Evolutionary conservation across 108 stramenopile species (phyloP).

Genomic region (Hondaea fermentalgiana): DNA sequence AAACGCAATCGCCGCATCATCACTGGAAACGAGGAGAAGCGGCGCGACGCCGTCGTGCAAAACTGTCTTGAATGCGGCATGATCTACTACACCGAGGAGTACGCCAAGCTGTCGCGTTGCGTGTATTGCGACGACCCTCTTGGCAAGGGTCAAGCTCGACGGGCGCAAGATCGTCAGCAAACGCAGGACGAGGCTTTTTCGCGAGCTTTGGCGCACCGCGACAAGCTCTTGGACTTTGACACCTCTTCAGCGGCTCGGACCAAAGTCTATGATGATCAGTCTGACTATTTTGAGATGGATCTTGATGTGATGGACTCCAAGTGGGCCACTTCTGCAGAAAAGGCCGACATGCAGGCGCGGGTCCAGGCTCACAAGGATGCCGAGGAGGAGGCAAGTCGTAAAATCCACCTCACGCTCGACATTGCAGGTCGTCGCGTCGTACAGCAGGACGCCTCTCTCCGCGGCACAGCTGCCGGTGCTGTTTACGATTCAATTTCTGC

Average conservation of each 20-base stretch:
- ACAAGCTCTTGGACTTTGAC: constrained; percentile 4
- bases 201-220: neutral
- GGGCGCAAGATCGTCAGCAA: neutral
- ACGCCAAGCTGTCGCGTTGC: neutral
- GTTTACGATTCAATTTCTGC: neutral
- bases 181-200: neutral
- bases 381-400: neutral
- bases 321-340: neutral
- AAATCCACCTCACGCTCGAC: neutral
- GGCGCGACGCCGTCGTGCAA: neutral
- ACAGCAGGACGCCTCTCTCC: neutral
- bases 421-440: neutral
- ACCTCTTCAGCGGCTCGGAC: neutral
- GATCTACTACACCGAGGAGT: neutral
- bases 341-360: neutral
- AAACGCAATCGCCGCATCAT: neutral
- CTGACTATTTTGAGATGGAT: neutral
- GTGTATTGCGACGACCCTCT: neutral
- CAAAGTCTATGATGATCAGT: constrained; percentile 5
- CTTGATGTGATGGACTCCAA: constrained; percentile 3
- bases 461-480: neutral
- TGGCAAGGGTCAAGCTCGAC: neutral
- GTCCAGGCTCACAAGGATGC: neutral
- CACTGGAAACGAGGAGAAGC: neutral
- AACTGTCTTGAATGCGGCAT: constrained; percentile 10